These are phyloP conservation scores for Papilionanthe hybrid DNA, from an alignment of 116 monocot genomes.

Conservation along the genomic window DNA sequence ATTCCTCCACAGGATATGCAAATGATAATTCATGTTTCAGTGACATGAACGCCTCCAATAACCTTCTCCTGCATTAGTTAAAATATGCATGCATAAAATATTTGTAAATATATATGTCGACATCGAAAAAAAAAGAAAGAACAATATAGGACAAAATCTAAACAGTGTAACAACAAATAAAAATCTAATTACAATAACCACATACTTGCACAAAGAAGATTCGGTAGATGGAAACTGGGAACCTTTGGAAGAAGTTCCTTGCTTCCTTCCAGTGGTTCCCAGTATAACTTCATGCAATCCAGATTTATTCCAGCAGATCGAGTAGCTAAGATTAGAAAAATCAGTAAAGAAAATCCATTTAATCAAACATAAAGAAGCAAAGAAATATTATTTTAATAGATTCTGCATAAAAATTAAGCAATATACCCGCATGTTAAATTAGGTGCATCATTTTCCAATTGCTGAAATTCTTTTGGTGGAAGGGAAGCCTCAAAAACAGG, in stretches of 20 bases:
- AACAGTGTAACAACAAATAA: slow-evolving; percentile 4
- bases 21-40: slow-evolving; percentile 14
- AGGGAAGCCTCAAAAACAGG: slow-evolving; percentile 45
- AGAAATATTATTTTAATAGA: background rate
- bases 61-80: slow-evolving; percentile 48
- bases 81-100: background rate
- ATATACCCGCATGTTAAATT: slow-evolving; percentile 83
- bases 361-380: background rate
- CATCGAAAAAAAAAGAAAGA: background rate
- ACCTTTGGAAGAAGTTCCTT: slow-evolving; percentile 88
- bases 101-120: background rate
- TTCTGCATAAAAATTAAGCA: slow-evolving; percentile 7
- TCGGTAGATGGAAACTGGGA: slow-evolving; percentile 60
- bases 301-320: slow-evolving; percentile 85
- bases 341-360: background rate
- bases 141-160: background rate
- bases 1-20: slow-evolving; percentile 18
- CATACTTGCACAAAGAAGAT: slow-evolving; percentile 86
- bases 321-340: slow-evolving; percentile 50
- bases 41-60: slow-evolving; percentile 62
- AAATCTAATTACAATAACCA: background rate
- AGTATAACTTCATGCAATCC: slow-evolving; percentile 86
- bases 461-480: slow-evolving; percentile 67
- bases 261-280: slow-evolving; percentile 90
- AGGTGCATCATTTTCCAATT: slow-evolving; percentile 19